phyloP scores from a whole-genome alignment of 352 stramenopile genomes.

The Globisporangium apiculatum region DNA sequence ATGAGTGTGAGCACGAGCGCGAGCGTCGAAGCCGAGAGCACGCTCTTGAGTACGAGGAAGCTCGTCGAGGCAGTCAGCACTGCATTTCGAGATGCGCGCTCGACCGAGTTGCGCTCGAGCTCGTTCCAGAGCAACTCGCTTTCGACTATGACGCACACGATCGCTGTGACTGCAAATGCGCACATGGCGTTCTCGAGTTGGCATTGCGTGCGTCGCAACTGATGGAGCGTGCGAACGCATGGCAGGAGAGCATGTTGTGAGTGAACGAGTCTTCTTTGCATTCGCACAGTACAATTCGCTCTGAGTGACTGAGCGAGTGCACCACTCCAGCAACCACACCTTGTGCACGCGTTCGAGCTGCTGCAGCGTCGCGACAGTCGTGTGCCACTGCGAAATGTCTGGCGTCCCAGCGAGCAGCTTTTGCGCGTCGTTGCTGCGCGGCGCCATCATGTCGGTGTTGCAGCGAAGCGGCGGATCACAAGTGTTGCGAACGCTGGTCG shows the following conservation, averaged over 20 bases:
- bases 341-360: slow-evolving; percentile 28
- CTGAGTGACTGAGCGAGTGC: too few species aligned
- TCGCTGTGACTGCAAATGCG: slow-evolving; percentile 20
- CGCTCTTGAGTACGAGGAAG: slow-evolving; percentile 32
- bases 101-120: slow-evolving; percentile 9
- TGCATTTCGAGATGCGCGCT: background rate
- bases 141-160: slow-evolving; percentile 35
- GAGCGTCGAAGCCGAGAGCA: slow-evolving; percentile 26
- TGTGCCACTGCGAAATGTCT: slow-evolving; percentile 11
- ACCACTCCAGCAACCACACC: slow-evolving; percentile 10
- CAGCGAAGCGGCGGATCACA: too few species aligned
- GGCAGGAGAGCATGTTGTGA: too few species aligned
- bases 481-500: too few species aligned
- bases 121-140: slow-evolving; percentile 45
- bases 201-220: slow-evolving; percentile 16
- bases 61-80: slow-evolving; percentile 12
- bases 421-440: too few species aligned
- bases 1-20: slow-evolving; percentile 27
- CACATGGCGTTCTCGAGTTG: slow-evolving; percentile 47
- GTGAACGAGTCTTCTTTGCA: too few species aligned
- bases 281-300: too few species aligned
- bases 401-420: too few species aligned
- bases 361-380: slow-evolving; percentile 27
- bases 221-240: too few species aligned
- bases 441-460: too few species aligned